Percentiles rank a stretch among this genome's conserved stretches.
These are phyloP conservation scores for Lepidium aucheri DNA, from an alignment of 345 rosid species.

Conservation along the genomic window DNA sequence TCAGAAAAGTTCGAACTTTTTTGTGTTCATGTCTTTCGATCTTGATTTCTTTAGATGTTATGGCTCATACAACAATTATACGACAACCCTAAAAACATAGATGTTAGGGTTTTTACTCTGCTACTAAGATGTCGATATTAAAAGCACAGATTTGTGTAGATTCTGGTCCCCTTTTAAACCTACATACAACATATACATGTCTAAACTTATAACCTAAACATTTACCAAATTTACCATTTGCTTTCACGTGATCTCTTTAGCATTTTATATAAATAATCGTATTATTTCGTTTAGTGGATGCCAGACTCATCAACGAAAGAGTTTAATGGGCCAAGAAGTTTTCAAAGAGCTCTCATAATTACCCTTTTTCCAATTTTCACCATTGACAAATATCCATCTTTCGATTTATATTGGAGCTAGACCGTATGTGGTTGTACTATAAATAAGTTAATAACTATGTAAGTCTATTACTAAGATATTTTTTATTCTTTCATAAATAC, in stretches of 20 bases:
- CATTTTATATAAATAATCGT: neutral
- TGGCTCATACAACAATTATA: neutral
- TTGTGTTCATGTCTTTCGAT: constrained; percentile 2
- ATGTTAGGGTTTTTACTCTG: neutral
- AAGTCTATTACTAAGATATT: neutral
- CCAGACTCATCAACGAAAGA: neutral
- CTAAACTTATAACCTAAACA: neutral
- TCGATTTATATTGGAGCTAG: too few species aligned
- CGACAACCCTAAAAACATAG: neutral
- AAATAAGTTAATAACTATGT: neutral
- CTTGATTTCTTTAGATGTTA: neutral
- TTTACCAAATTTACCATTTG: constrained; percentile 2
- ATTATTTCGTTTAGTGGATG: neutral
- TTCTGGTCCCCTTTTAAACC: constrained; percentile 17
- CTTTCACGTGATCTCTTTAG: constrained; percentile 13
- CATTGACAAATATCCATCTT: neutral
- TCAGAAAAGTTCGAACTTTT: neutral
- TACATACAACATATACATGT: neutral
- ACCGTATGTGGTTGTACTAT: constrained; percentile 4
- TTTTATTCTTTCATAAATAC: too few species aligned
- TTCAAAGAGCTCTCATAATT: neutral
- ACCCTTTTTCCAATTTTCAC: neutral
- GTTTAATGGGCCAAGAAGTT: neutral
- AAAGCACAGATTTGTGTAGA: constrained; percentile 5
- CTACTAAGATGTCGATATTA: neutral